phyloP scores from a whole-genome alignment of 129 eudicot genomes.

The Cynara cardunculus region DNA sequence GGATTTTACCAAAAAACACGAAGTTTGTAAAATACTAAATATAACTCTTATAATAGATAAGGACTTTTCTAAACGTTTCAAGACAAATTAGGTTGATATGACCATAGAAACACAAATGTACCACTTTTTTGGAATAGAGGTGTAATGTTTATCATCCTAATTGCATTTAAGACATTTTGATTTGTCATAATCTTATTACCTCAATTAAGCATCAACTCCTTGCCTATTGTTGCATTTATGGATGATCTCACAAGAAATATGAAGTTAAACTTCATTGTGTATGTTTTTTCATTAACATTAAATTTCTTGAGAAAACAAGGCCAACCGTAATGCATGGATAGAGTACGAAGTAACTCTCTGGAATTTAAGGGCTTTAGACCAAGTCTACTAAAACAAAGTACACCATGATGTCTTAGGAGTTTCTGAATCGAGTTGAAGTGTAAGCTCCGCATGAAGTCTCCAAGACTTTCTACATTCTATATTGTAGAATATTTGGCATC shows the following conservation, averaged over 20 bases:
- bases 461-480: too few species aligned
- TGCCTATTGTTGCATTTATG: too few species aligned
- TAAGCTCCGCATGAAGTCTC: not conserved
- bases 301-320: too few species aligned
- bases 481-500: not conserved
- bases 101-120: conserved; percentile 11
- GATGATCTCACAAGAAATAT: too few species aligned
- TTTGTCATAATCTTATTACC: not conserved
- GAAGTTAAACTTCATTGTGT: too few species aligned
- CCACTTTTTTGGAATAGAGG: conserved; percentile 1
- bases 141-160: not conserved
- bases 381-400: too few species aligned
- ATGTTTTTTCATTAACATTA: too few species aligned
- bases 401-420: too few species aligned
- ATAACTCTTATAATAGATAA: not conserved
- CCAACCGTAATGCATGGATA: too few species aligned
- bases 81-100: conserved; percentile 4
- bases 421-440: too few species aligned
- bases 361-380: too few species aligned
- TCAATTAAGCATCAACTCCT: not conserved
- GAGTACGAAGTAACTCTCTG: too few species aligned
- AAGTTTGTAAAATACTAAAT: not conserved
- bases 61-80: not conserved
- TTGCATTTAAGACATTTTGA: not conserved
- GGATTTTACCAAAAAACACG: not conserved